phyloP scores from a whole-genome alignment of 2,329 filamentous ascomycete species.

The Ophiostoma angusticollis region DNA sequence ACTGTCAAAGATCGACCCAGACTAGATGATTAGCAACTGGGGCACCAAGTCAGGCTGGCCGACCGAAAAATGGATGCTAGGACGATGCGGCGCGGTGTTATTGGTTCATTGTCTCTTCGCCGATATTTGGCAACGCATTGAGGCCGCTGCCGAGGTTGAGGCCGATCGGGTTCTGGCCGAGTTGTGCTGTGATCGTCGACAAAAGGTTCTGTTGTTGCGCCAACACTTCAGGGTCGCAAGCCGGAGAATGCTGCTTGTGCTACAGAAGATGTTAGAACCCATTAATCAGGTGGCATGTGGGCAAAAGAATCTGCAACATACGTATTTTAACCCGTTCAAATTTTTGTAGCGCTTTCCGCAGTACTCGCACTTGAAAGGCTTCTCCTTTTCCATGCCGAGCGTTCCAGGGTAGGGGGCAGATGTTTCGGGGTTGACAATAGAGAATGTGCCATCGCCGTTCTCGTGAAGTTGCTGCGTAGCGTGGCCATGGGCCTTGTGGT shows the following conservation, averaged over 20 bases:
- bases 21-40: too few species aligned
- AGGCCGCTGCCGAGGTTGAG: constrained; percentile 22
- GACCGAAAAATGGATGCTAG: neutral
- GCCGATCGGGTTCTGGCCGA: constrained; percentile 17
- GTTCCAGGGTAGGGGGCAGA: constrained; percentile 90
- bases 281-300: too few species aligned
- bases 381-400: constrained; percentile 99
- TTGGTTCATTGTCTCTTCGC: constrained; percentile 28
- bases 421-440: constrained; percentile 93
- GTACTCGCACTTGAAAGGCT: constrained; percentile 92
- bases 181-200: constrained; percentile 21
- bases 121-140: constrained; percentile 28
- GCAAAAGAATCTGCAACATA: constrained; percentile 26
- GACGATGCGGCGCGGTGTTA: neutral
- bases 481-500: constrained; percentile 75
- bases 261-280: constrained; percentile 28
- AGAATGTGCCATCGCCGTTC: constrained; percentile 93
- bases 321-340: constrained; percentile 93
- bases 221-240: constrained; percentile 72
- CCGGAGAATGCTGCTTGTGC: constrained; percentile 72
- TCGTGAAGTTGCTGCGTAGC: constrained; percentile 94
- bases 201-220: constrained; percentile 26
- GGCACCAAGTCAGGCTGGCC: too few species aligned
- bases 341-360: constrained; percentile 99
- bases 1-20: too few species aligned